Evolutionary conservation across 2,329 filamentous ascomycete species (phyloP), one percentile per base, ranked within the genome.

Genomic region (Hypomyces perniciosus): DNA sequence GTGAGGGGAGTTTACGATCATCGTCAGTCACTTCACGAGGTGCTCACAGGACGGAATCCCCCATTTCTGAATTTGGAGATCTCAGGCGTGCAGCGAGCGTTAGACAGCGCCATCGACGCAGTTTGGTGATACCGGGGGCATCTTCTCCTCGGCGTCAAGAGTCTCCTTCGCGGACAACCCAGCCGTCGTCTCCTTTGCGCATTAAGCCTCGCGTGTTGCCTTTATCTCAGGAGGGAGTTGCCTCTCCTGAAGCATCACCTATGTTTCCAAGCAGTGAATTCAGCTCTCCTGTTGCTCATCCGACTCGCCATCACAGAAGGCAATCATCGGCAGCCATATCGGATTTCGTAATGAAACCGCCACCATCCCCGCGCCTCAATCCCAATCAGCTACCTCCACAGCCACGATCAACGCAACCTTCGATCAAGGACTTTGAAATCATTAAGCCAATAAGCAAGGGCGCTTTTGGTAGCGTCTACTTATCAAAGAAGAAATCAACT

Each of bases 371-470:
- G 5, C 83, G 90, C 27, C 69, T 97, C 46, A 83, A 80, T 44
- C 86, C 89, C 3, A 85, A 86, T 20, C 85, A 81, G 52, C 81
- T 84, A 37, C 88, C 91, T 30, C 88, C 87, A 1, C 90, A 95
- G 66, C 88, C 90, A 44, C 85, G 90, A 52, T 90, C 92, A 30
- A 86, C 92, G 1, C 89, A 93, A 3, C 90, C 92, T 6, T 99
- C 95, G 0, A 99, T 99, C 72, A 97, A 97, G 62, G 93, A 99
- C 64, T 99, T 99, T 60, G 93, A 99, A 67, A 96, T 99, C 59
- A 96, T 99, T 72, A 99, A 99, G 65, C 93, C 93, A 5, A 99
- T 99, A 69, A 99, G 93, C 71, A 97, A 96, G 70, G 93, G 93
- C 45, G 93, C 93, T 4, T 99, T 99, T 67, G 93, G 93, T 5